These are phyloP conservation scores for Cornus florida DNA, from an alignment of 148 eudicot genomes.

Conservation along the genomic window DNA sequence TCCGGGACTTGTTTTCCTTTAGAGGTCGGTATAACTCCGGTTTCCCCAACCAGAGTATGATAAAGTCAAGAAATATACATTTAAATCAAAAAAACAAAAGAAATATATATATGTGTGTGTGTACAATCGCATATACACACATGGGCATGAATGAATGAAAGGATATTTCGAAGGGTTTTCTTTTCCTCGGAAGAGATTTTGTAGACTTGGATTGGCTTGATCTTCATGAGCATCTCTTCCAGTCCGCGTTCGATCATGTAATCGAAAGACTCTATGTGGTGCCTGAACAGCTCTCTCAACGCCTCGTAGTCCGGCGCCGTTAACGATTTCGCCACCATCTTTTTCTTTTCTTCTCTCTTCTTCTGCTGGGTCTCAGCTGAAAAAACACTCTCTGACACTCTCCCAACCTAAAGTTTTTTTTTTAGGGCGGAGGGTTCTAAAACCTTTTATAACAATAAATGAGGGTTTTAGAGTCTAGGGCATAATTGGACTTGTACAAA, in stretches of 20 bases:
- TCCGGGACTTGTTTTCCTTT: conserved; percentile 41
- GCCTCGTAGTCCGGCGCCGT: conserved; percentile 39
- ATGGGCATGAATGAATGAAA: conserved; percentile 23
- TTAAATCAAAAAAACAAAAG: not conserved
- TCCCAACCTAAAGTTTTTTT: no score
- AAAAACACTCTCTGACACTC: no score
- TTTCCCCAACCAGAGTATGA: conserved; percentile 58
- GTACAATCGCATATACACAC: no score
- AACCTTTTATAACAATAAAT: no score
- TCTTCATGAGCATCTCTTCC: conserved; percentile 29
- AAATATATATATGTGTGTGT: not conserved
- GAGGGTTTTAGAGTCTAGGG: not conserved
- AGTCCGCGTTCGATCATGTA: conserved; percentile 57
- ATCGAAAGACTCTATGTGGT: conserved; percentile 77
- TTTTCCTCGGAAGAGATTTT: conserved; percentile 36
- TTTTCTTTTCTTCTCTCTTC: no score
- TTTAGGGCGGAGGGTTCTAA: no score
- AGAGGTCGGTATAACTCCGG: conserved; percentile 52
- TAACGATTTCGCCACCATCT: not conserved
- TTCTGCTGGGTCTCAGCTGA: not conserved
- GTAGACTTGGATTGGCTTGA: conserved; percentile 58
- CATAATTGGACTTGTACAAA: no score
- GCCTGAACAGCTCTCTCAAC: conserved; percentile 64
- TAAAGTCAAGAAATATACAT: conserved; percentile 57
- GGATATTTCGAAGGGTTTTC: conserved; percentile 76